Evolutionary conservation across 108 stramenopile genomes (phyloP), one percentile per base, ranked within the genome.

Genomic region (Nitzschia sp.): DNA sequence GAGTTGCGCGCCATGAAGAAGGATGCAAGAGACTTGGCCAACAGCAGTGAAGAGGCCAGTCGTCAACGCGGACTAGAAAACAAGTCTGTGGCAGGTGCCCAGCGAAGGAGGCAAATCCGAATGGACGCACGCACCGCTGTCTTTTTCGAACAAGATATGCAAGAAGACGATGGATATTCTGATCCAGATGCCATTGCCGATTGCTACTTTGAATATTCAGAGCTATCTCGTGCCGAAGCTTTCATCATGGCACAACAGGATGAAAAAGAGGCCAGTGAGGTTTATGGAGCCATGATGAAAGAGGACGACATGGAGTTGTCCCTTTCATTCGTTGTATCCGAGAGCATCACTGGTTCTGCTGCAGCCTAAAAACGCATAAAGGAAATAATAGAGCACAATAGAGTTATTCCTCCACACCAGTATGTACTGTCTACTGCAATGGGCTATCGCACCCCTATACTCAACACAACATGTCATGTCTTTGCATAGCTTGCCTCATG

Each of bases 171-270:
- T 12, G 71, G 71, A 8, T 50, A 25, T 72, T 63, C 52, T 24
- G 71, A 72, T 53, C 61, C 62, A 11, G 71, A 72, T 8, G 52
- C 61, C 10, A 57, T 72, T 39, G 71, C 71, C 9, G 63, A 72
- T 72, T 54, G 44, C 11, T 72, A 72, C 43, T 64, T 64, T 43
- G 42, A 41, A 10, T 63, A 53, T 57, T 42, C 51, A 12, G 71
- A 63, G 26, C 71, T 24, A 22, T 72, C 63, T 24, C 51, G 53
- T 7, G 40, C 43, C 21, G 53, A 62, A 17, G 71, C 71, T 29
- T 63, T 57, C 43, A 72, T 72, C 55, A 63, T 72, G 15, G 71
- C 52, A 24, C 37, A 44, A 44, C 22, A 51, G 55, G 71, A 72
- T 48, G 63, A 43, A 44, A 56, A 11, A 2, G 63, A 64, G 42